Evolutionary conservation across 2,329 filamentous ascomycete genomes (phyloP), one percentile per base, ranked within the genome.

Genomic region (Samsoniella hepiali): DNA sequence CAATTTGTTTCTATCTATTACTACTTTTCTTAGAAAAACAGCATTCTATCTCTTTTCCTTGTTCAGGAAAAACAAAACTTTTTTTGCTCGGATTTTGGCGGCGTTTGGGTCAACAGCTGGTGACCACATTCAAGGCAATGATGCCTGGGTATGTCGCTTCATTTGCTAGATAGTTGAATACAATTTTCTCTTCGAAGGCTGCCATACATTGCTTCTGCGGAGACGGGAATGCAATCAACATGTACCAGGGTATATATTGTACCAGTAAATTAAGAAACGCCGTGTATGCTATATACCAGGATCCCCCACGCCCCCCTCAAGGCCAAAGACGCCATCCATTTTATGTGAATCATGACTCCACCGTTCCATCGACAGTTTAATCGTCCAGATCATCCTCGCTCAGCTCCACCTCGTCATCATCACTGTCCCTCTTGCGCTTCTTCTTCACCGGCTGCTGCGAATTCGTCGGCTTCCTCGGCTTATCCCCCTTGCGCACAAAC

Each of bases 401-500:
- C 40, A 38, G 45, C 17, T 36, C 31, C 2, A 3, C 58, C 49
- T 53, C 58, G 9, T 58, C 55, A n/a, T 62, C 59, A 45, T 44
- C 31, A 22, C 50, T 38, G 6, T 29, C 42, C 40, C 59, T 55
- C 59, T 62, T 56, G 10, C 51, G 38, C 59, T 62, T 56, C 47
- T 51, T 45, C 34, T 31, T n/a, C 66, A 2, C 29, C 36, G 17
- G 29, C 74, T 67, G 70, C 70, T 73, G 65, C 65, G 68, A 22
- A n/a, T 10, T 22, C 50, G 63, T 67, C 15, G 68, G 68, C 29
- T 67, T 68, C 45, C 64, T 66, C 34, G 59, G 67, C 2, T 76
- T 77, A 51, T 85, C 85, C 2, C 80, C 85, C 72, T 84, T 87
- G 66, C 81, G 79, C 64, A 85, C 80, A 71, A 89, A 89, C 5